phyloP scores from a whole-genome alignment of 1,139 yeast genomes.

The Magnusiomyces tetraspermus region DNA sequence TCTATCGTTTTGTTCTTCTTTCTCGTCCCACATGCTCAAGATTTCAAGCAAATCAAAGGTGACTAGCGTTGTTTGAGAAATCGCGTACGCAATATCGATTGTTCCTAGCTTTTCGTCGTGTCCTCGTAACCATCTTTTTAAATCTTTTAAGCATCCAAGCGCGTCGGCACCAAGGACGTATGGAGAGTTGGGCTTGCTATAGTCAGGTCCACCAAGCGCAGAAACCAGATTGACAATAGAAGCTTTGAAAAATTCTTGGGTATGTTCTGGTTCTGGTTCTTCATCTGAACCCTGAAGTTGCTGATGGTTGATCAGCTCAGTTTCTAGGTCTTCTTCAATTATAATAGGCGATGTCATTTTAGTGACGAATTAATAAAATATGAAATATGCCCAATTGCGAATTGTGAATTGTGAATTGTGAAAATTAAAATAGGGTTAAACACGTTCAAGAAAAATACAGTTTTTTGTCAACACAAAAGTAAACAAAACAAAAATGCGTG shows the following conservation, averaged over 20 bases:
- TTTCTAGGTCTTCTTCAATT: not conserved
- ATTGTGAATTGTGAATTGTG: too few relatives aligned
- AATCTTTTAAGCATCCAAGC: slow-evolving; percentile 74
- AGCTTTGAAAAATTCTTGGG: not conserved
- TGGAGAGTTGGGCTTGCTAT: slow-evolving; percentile 42
- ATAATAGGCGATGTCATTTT: not conserved
- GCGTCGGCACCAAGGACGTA: slow-evolving; percentile 90
- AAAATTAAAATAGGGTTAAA: too few relatives aligned
- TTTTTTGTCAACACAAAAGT: too few relatives aligned
- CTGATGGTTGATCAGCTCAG: not conserved
- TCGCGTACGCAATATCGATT: slow-evolving; percentile 79
- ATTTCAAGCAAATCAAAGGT: slow-evolving; percentile 66
- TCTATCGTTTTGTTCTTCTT: slow-evolving; percentile 22
- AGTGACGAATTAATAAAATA: too few relatives aligned
- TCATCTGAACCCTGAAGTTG: not conserved
- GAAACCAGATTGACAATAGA: slow-evolving; percentile 45
- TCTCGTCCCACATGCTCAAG: slow-evolving; percentile 57
- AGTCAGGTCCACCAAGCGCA: slow-evolving; percentile 76
- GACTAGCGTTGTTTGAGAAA: slow-evolving; percentile 71
- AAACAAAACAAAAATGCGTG: too few relatives aligned
- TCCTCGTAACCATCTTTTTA: slow-evolving; percentile 75
- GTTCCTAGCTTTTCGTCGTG: slow-evolving; percentile 66
- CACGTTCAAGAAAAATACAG: too few relatives aligned
- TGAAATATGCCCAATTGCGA: too few relatives aligned
- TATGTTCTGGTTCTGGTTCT: not conserved